These are phyloP conservation scores for Penicillium psychrosexuale DNA, from an alignment of 2,329 filamentous ascomycete species.

Conservation along the genomic window DNA sequence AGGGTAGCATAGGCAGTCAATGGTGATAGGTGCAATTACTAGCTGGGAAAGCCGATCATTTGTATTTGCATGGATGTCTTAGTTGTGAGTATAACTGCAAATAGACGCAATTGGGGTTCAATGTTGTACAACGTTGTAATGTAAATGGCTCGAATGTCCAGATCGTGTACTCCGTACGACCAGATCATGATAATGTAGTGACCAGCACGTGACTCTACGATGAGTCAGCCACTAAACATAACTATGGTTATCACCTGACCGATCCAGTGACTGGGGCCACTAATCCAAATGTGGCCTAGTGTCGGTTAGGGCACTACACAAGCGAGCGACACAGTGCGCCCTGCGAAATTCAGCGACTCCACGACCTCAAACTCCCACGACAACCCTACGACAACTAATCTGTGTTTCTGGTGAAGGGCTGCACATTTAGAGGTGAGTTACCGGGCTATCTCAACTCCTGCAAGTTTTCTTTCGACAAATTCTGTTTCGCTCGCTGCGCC, in stretches of 20 bases:
- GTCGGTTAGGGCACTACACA: conserved; percentile 43
- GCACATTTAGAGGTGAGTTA: conserved; percentile 45
- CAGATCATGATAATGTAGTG: background rate
- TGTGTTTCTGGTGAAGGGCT: conserved; percentile 47
- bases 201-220: background rate
- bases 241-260: conserved; percentile 24
- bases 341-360: conserved; percentile 45
- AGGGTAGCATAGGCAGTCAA: background rate
- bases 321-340: conserved; percentile 42
- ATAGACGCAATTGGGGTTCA: background rate
- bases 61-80: background rate
- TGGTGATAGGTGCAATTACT: background rate
- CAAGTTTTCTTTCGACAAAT: conserved; percentile 20
- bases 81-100: background rate
- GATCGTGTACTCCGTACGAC: background rate
- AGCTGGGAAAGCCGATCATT: background rate
- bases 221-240: conserved; percentile 12
- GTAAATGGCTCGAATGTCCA: background rate
- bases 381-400: conserved; percentile 40
- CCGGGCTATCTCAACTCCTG: conserved; percentile 18
- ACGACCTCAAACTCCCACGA: conserved; percentile 42
- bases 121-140: background rate
- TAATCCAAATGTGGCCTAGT: conserved; percentile 32
- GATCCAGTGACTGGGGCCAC: background rate
- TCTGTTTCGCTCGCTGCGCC: conserved; percentile 27